Evolutionary conservation across 1,284 basidiomycete species (phyloP).

Genomic region (Naganishia cerealis): DNA sequence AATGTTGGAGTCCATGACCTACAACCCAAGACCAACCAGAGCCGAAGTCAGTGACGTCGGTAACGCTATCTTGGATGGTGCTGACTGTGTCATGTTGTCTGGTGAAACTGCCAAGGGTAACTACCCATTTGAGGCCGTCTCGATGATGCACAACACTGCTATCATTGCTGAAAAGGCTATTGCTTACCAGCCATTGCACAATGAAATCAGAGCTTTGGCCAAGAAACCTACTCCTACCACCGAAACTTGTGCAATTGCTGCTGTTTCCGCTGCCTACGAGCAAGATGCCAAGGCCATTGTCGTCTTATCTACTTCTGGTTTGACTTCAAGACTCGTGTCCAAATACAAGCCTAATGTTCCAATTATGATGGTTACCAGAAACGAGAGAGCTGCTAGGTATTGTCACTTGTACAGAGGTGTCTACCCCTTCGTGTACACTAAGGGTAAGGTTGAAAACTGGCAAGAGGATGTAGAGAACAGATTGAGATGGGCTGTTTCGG

Average conservation of each 20-base stretch:
- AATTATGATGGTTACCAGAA: conserved; percentile 92
- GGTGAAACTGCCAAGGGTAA: conserved; percentile 95
- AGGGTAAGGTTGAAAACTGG: conserved; percentile 90
- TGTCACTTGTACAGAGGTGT: conserved; percentile 95
- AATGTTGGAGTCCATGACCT: conserved; percentile 99
- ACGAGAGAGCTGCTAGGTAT: conserved; percentile 91
- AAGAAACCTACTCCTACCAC: conserved; percentile 83
- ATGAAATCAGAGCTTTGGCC: conserved; percentile 76
- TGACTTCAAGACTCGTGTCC: conserved; percentile 91
- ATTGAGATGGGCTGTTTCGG: conserved; percentile 44
- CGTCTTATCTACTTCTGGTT: conserved; percentile 88
- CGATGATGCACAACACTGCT: conserved; percentile 99
- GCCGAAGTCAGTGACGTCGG: conserved; percentile 96
- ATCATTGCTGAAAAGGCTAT: conserved; percentile 89
- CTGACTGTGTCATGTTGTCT: conserved; percentile 98
- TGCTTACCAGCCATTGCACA: conserved; percentile 87
- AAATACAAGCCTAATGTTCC: conserved; percentile 94
- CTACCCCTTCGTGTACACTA: conserved; percentile 92
- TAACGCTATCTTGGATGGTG: conserved; percentile 93
- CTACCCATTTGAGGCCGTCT: conserved; percentile 90
- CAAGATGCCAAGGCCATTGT: conserved; percentile 91
- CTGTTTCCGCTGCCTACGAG: conserved; percentile 89
- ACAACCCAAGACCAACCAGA: conserved; percentile 94
- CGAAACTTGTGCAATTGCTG: conserved; percentile 90
- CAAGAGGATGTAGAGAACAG: conserved; percentile 80